Evolutionary conservation across 164 flowering plant genomes (phyloP), one percentile per base, ranked within the genome.

Genomic region (Buxus sempervirens): DNA sequence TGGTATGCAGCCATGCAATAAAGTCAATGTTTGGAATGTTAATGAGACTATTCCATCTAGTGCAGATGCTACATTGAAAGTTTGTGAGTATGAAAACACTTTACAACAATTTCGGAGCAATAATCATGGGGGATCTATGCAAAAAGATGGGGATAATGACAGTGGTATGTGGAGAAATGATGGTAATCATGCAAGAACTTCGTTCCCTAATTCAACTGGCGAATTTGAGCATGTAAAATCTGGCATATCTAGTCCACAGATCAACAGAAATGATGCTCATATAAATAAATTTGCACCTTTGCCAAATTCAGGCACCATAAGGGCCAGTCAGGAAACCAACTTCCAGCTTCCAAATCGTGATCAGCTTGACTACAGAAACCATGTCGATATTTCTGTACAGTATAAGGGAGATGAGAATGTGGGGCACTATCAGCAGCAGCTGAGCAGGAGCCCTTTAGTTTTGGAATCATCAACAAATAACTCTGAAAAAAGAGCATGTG

Each of bases 401-500:
- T 63, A 62, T 45, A 73, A 70, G 70, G 83, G 68, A 64, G 72
- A 63, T 68, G 82, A 75, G 24, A 71, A 45, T 58, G 20, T 57
- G n/a, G 73, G 71, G 9, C 71, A 65, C 19, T 66, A 62, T 51
- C 77, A 74, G 69, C 70, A 61, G 54, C 82, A 73, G 60, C 28
- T 66, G 53, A 60, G 69, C 63, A n/a, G 2, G 71, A 36, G 32
- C 56, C 76, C 60, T 24, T 70, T 27, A 42, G 64, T 58, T 58
- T 38, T 18, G 38, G 79, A 75, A 41, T 64, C 77, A 60, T 62
- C 68, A 42, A 21, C 60, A 55, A 38, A 36, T 59, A 74, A 70
- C 55, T 70, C 82, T 66, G 78, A 76, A 62, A 72, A 51, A 53
- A 74, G 51, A 8, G 77, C 71, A 45, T 69, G 72, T 65, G 86